Evolutionary conservation across 2,329 filamentous ascomycete species (phyloP).

Genomic region (Xylariomycetidae sp.): DNA sequence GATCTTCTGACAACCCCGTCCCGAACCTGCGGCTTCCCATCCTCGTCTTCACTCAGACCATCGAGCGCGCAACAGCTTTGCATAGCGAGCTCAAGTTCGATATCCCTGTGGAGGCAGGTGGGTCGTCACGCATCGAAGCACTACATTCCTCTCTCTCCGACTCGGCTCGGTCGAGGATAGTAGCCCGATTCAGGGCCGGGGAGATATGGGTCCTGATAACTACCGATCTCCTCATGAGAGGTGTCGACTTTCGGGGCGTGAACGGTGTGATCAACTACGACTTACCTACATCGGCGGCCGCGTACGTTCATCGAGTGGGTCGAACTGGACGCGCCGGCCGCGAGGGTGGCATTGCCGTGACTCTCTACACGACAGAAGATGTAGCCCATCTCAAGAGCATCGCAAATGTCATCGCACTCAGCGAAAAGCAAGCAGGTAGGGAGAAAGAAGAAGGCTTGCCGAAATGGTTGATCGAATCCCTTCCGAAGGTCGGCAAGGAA

Average conservation of each 20-base stretch:
- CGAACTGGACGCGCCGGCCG: slow-evolving; percentile 85
- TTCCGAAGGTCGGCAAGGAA: slow-evolving; percentile 79
- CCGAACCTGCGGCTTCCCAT: slow-evolving; percentile 76
- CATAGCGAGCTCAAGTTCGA: slow-evolving; percentile 91
- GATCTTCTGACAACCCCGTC: slow-evolving; percentile 49
- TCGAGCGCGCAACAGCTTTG: slow-evolving; percentile 81
- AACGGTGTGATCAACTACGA: slow-evolving; percentile 98
- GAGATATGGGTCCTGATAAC: slow-evolving; percentile 97
- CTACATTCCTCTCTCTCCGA: slow-evolving; percentile 84
- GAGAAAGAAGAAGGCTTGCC: slow-evolving; percentile 58
- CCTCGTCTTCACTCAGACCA: slow-evolving; percentile 94
- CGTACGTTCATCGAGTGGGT: slow-evolving; percentile 90
- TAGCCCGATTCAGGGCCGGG: slow-evolving; percentile 84
- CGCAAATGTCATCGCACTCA: slow-evolving; percentile 84
- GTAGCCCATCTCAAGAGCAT: slow-evolving; percentile 84
- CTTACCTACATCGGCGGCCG: slow-evolving; percentile 83
- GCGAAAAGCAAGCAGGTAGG: slow-evolving; percentile 65
- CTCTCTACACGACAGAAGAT: slow-evolving; percentile 93
- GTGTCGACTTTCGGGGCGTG: slow-evolving; percentile 90
- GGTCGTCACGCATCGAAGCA: slow-evolving; percentile 78
- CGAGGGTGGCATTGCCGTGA: slow-evolving; percentile 83
- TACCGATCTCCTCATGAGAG: slow-evolving; percentile 86
- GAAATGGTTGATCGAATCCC: slow-evolving; percentile 81
- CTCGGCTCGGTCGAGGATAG: slow-evolving; percentile 69
- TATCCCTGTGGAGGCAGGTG: slow-evolving; percentile 83